Evolutionary conservation across 768 basidiomycete genomes (phyloP).

Genomic region (Mycena metata): DNA sequence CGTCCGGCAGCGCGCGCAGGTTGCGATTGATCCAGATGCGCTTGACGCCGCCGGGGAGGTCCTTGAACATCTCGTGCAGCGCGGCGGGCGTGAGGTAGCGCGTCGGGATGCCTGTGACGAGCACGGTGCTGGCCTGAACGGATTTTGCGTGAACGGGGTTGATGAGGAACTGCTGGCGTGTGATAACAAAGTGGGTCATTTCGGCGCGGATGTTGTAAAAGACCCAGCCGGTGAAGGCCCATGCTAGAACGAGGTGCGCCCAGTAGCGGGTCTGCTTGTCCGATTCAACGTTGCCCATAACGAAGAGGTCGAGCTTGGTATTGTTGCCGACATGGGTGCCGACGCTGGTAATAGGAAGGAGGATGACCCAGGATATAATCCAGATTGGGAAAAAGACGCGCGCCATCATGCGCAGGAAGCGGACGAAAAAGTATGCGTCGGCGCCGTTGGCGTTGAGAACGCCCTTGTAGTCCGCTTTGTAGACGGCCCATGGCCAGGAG

Average conservation of each 20-base stretch:
- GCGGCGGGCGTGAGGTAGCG: slow-evolving; percentile 81
- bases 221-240: slow-evolving; percentile 89
- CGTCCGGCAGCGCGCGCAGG: slow-evolving; percentile 87
- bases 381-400: slow-evolving; percentile 91
- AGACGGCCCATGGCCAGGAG: slow-evolving; percentile 78
- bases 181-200: slow-evolving; percentile 82
- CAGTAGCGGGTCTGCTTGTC: slow-evolving; percentile 72
- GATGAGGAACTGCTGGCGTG: slow-evolving; percentile 88
- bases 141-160: slow-evolving; percentile 78
- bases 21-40: slow-evolving; percentile 94
- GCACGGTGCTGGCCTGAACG: slow-evolving; percentile 90
- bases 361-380: slow-evolving; percentile 88
- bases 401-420: slow-evolving; percentile 88
- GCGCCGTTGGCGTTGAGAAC: slow-evolving; percentile 81
- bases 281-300: slow-evolving; percentile 81
- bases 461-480: slow-evolving; percentile 69
- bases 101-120: slow-evolving; percentile 90
- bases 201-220: slow-evolving; percentile 85
- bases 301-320: slow-evolving; percentile 76
- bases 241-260: slow-evolving; percentile 84
- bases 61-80: slow-evolving; percentile 77
- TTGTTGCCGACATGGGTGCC: slow-evolving; percentile 61
- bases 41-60: slow-evolving; percentile 91
- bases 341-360: slow-evolving; percentile 81
- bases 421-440: slow-evolving; percentile 95